A percentile compares a stretch with the other conserved stretches of the same genome.
These are phyloP conservation scores for Phellinidium pouzarii DNA, from an alignment of 1,284 basidiomycete genomes.

Conservation along the genomic window DNA sequence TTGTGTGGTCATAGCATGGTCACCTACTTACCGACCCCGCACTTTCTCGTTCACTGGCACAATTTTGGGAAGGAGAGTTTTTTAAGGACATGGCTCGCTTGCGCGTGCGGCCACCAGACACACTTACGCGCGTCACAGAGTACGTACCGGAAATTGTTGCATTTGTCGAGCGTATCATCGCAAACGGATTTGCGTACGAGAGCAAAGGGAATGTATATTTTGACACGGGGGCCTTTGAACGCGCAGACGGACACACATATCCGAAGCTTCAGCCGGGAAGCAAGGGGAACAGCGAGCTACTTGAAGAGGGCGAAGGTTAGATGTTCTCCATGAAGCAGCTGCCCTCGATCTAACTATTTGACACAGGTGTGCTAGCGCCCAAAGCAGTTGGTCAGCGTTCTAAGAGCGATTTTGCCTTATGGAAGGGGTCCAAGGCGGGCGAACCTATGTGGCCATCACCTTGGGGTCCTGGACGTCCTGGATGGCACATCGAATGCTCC, in stretches of 20 bases:
- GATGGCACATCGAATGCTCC: conserved; percentile 99
- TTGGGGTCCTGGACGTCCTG: conserved; percentile 95
- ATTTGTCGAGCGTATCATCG: conserved; percentile 83
- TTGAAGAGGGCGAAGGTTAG: conserved; percentile 91
- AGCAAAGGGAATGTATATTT: conserved; percentile 92
- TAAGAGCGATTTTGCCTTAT: conserved; percentile 86
- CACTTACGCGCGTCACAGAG: conserved; percentile 92
- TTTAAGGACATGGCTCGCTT: conserved; percentile 91
- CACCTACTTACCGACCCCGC: conserved; percentile 81
- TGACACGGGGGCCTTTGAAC: conserved; percentile 86
- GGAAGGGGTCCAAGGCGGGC: conserved; percentile 98
- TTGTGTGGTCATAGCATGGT: conserved; percentile 48
- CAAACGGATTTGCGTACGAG: conserved; percentile 89
- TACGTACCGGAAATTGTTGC: conserved; percentile 93
- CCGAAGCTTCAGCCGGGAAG: conserved; percentile 97
- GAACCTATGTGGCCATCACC: conserved; percentile 96
- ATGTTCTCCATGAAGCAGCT: conserved; percentile 3
- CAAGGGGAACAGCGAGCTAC: conserved; percentile 84
- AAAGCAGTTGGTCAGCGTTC: conserved; percentile 18
- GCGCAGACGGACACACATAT: conserved; percentile 67
- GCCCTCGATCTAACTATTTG: conserved; percentile 8
- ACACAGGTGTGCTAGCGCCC: conserved; percentile 13
- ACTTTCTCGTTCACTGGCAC: conserved; percentile 79
- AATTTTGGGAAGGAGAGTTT: conserved; percentile 88
- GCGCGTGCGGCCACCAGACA: conserved; percentile 83